phyloP scores from a whole-genome alignment of 352 stramenopile genomes.

The Thalassiosira ordinaria region DNA sequence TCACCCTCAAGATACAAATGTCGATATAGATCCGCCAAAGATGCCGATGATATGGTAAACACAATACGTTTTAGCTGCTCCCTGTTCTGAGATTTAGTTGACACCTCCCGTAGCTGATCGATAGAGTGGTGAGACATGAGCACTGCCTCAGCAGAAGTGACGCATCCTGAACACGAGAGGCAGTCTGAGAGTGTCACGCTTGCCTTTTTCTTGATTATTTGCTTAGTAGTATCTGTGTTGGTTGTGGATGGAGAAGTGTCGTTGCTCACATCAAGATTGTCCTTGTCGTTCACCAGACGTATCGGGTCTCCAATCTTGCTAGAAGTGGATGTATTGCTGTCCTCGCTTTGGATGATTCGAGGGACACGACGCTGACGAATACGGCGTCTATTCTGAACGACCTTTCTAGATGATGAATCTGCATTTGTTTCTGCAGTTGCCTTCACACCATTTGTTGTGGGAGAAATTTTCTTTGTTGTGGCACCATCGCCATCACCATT shows the following conservation, averaged over 20 bases:
- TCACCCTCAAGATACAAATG: conserved; percentile 51
- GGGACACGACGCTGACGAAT: conserved; percentile 28
- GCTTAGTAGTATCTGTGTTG: conserved; percentile 23
- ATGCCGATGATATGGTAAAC: conserved; percentile 75
- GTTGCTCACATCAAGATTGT: conserved; percentile 10
- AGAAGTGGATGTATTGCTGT: too few species aligned
- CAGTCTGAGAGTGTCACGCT: conserved; percentile 95
- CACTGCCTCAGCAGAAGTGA: conserved; percentile 98
- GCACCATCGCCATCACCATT: too few species aligned
- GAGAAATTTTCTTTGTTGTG: conserved; percentile 5
- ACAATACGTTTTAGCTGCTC: conserved; percentile 41
- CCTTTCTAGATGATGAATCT: background rate
- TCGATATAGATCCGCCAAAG: conserved; percentile 70
- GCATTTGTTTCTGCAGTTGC: background rate
- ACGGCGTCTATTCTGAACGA: conserved; percentile 10
- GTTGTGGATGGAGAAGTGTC: conserved; percentile 34
- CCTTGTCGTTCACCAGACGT: conserved; percentile 26
- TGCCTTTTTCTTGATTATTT: conserved; percentile 50
- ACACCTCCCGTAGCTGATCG: conserved; percentile 84
- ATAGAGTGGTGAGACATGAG: conserved; percentile 94
- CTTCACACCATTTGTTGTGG: conserved; percentile 10
- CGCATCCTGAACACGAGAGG: conserved; percentile 95
- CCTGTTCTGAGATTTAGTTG: background rate
- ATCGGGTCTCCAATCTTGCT: conserved; percentile 23
- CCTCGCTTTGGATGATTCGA: conserved; percentile 36